Evolutionary conservation across 352 stramenopile species (phyloP), one percentile per base, ranked within the genome.

Genomic region (Albugo candida): DNA sequence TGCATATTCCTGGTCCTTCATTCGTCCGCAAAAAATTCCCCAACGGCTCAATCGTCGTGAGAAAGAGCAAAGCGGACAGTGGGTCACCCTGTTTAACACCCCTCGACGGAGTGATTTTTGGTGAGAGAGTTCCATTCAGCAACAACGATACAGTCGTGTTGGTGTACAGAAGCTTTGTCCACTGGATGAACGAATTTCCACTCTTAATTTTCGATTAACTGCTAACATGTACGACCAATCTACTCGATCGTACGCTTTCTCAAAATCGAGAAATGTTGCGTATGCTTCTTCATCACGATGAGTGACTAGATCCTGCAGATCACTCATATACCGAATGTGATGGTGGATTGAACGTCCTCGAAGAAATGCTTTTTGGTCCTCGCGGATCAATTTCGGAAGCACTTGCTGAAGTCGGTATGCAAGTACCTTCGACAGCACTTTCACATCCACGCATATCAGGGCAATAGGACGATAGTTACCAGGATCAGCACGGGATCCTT

Each of bases 401-500:
- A 51, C 38, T 0, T 12, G 2, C 5, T 45, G 27, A 10, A 55
- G 45, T 1, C 49, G 31, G 13, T 54, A 41, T 0, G 53, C 20
- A 18, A 61, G 47, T 0, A 45, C 37, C 36, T 55, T 47, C 0
- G 58, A 55, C 5, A 55, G 41, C 19, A 55, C 38, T 41, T 61
- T 60, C 1, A 55, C 47, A 17, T 61, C 55, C 17, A 63, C 59
- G 12, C 43, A 47, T 49, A 66, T 54, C 16, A 66, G 49, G 8
- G 3, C 24, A 31, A 31, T 31, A 8, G 24, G 24, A 31, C 24
- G 24, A 31, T 31, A 31, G 24, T 31, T 43, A 8, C 38, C 38
- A 0, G 53, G 55, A 0, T 51, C 47, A 0, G 14, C 36, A n/a
- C n/a, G n/a, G n/a, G n/a, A n/a, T n/a, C n/a, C n/a, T 3, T 47